Evolutionary conservation across 805 yeast species (phyloP).

Genomic region (Lipomyces chichibuensis): DNA sequence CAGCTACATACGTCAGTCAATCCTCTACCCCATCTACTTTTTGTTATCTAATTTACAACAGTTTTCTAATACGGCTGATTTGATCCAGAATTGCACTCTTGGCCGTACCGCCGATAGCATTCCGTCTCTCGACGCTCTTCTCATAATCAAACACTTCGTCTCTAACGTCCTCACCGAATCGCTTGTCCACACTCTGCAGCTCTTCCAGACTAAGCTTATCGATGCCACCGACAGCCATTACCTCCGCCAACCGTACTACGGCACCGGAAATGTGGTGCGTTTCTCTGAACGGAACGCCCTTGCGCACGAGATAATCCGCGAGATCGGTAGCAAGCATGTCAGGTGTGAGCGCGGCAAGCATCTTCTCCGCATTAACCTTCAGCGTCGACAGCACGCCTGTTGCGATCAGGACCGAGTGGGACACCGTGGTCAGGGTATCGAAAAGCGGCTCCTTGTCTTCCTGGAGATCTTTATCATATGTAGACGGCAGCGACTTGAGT

Average conservation of each 20-base stretch:
- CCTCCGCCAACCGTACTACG: constrained; percentile 92
- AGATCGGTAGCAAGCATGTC: constrained; percentile 99
- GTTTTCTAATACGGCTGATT: constrained; percentile 46
- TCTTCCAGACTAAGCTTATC: constrained; percentile 80
- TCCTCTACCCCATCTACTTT: neutral
- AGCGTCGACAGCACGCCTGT: constrained; percentile 95
- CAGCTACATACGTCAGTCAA: too few species aligned
- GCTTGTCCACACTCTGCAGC: constrained; percentile 72
- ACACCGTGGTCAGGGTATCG: constrained; percentile 86
- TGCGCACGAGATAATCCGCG: constrained; percentile 96
- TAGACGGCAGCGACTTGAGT: constrained; percentile 94
- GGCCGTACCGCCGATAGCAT: constrained; percentile 97
- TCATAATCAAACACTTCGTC: constrained; percentile 85
- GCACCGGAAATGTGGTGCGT: constrained; percentile 99
- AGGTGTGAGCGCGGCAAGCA: constrained; percentile 91
- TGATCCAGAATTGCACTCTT: constrained; percentile 84
- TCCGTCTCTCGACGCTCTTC: constrained; percentile 92
- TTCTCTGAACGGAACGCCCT: constrained; percentile 98
- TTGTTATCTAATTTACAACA: constrained; percentile 14
- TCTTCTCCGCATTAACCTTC: constrained; percentile 66
- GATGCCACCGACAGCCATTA: constrained; percentile 72
- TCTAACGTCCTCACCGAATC: constrained; percentile 80
- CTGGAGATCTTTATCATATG: constrained; percentile 97
- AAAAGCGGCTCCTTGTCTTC: constrained; percentile 99
- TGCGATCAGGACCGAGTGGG: constrained; percentile 90